Evolutionary conservation across 2,329 filamentous ascomycete genomes (phyloP), one percentile per base, ranked within the genome.

Genomic region (Hypoxylon sp.): DNA sequence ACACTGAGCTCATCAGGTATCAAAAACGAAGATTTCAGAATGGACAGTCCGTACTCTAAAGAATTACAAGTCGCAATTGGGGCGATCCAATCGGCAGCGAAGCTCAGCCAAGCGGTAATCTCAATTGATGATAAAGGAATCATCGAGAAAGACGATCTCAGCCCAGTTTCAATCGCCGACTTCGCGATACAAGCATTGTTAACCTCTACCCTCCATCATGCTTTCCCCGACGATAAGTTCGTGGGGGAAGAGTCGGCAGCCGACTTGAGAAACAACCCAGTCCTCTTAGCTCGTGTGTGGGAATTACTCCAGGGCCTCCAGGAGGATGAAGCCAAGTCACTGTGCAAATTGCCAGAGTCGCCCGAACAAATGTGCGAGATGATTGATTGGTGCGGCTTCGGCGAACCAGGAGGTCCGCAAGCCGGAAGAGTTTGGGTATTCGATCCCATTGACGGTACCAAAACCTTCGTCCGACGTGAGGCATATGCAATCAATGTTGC

Each of bases 371-470:
- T 87, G 77, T 87, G 86, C 74, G 80, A 84, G 55, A 77, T 87
- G 67, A 84, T 89, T 48, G 86, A 89, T 75, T 81, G 81, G 70
- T 87, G 86, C 66, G 83, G 84, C 31, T 71, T 78, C 19, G 81
- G 81, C 24, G 75, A 75, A 14, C 83, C 81, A 3, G 78, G 74
- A 5, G 71, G 73, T 3, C 59, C 54, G 2, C 59, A 63, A 1
- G 74, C 74, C 1, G 83, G 82, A 6, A 76, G 86, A 13, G 82
- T 84, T 8, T 89, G 87, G 87, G 82, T 89, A 0, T 88, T 89
- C 71, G 87, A 89, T 72, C 87, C 87, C 0, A 88, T 89, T 31
- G 87, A 89, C 69, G 87, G 87, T 6, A 89, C 87, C 1, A 84
- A 86, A 77, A 87, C 86, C 0, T 89, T 87, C 59, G 79, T 89